phyloP scores from a whole-genome alignment of 768 basidiomycete species.

The Mycena galericulata region DNA sequence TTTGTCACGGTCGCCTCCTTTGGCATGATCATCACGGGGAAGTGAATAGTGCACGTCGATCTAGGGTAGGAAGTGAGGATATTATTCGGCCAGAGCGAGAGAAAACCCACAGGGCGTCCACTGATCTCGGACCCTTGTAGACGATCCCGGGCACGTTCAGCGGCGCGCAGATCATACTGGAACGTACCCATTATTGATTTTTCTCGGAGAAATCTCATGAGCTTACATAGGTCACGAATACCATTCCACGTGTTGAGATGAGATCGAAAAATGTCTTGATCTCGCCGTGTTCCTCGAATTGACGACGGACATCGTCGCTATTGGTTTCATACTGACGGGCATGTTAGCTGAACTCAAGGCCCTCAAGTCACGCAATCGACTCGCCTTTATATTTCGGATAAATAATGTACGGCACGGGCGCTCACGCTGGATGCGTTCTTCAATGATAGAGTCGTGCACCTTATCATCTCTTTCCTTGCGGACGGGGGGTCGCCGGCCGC shows the following conservation, averaged over 20 bases:
- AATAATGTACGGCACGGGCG: constrained; percentile 96
- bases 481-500: constrained; percentile 59
- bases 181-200: constrained; percentile 31
- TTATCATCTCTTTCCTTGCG: constrained; percentile 90
- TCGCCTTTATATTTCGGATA: constrained; percentile 98
- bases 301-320: constrained; percentile 84
- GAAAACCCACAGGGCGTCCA: constrained; percentile 87
- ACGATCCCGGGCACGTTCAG: constrained; percentile 90
- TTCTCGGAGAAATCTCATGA: background rate
- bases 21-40: constrained; percentile 86
- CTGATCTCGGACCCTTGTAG: constrained; percentile 91
- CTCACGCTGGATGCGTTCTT: constrained; percentile 94
- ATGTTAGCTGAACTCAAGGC: constrained; percentile 1
- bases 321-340: constrained; percentile 84
- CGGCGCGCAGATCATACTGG: constrained; percentile 93
- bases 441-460: constrained; percentile 91
- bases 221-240: constrained; percentile 97
- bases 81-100: constrained; percentile 26
- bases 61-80: constrained; percentile 53
- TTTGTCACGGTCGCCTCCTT: constrained; percentile 78
- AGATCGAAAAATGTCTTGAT: constrained; percentile 98
- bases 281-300: constrained; percentile 94
- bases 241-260: constrained; percentile 95
- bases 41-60: constrained; percentile 99
- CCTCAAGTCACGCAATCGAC: constrained; percentile 46